Percentiles rank a stretch among this genome's conserved stretches.
Conservation (phyloP, 2,329 filamentous ascomycete species). For the Aspergillus ochraceus region DNA sequence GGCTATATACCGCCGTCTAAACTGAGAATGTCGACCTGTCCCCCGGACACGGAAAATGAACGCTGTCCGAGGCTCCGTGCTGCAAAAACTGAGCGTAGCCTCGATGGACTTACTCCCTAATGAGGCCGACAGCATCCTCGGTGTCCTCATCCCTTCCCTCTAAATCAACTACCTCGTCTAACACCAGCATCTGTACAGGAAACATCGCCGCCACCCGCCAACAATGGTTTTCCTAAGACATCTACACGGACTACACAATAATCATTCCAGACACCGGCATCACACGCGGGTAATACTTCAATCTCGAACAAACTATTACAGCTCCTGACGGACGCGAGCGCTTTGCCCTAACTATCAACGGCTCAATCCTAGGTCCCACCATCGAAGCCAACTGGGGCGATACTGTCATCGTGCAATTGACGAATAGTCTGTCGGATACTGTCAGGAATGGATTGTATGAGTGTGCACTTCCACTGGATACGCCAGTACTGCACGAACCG, state of each 20-base stretch:
- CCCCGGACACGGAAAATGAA: too few species aligned
- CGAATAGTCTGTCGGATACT: constrained; percentile 47
- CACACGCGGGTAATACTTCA: constrained; percentile 18
- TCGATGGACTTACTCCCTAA: too few species aligned
- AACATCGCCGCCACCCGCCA: constrained; percentile 27
- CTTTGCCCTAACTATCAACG: constrained; percentile 58
- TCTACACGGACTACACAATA: constrained; percentile 36
- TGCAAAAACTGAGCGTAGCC: too few species aligned
- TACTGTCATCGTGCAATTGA: constrained; percentile 54
- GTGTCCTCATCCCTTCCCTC: too few species aligned
- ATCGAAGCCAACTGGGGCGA: constrained; percentile 67
- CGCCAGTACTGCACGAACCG: constrained; percentile 31
- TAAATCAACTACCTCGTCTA: too few species aligned
- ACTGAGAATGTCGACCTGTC: too few species aligned
- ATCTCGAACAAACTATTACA: constrained; percentile 14
- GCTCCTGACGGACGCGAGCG: constrained; percentile 32
- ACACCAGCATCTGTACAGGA: constrained; percentile 13
- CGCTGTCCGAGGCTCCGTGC: too few species aligned
- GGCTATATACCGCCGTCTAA: too few species aligned
- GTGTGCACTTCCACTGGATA: constrained; percentile 37
- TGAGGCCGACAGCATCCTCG: too few species aligned
- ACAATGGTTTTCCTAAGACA: constrained; percentile 31
- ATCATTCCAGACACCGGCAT: constrained; percentile 16
- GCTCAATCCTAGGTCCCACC: constrained; percentile 65
- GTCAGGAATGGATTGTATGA: constrained; percentile 25